phyloP scores from a whole-genome alignment of 148 eudicot genomes.

The Camellia granthamiana region DNA sequence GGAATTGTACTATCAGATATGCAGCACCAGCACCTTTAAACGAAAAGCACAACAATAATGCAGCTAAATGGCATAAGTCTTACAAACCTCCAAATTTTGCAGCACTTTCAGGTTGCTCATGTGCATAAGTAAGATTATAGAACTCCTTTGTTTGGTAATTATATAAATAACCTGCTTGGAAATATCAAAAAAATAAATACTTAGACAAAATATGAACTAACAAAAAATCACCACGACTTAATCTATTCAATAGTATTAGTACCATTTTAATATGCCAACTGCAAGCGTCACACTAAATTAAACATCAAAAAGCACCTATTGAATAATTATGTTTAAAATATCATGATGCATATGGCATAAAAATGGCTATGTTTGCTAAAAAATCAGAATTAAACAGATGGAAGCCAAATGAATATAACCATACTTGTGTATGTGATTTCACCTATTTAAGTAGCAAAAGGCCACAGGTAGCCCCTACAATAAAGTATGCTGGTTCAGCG shows the following conservation, averaged over 20 bases:
- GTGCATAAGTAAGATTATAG: slow-evolving; percentile 85
- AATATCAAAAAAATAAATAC: neutral
- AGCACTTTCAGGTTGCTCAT: slow-evolving; percentile 77
- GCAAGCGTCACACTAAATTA: neutral
- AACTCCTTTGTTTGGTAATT: slow-evolving; percentile 94
- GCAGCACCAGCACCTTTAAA: neutral
- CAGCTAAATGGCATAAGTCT: slow-evolving; percentile 16
- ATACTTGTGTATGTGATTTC: neutral
- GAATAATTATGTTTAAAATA: neutral
- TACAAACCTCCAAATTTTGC: slow-evolving; percentile 82
- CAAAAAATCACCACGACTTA: neutral
- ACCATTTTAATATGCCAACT: neutral
- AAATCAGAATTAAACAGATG: neutral
- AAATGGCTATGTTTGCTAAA: neutral
- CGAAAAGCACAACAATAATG: neutral
- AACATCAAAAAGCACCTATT: neutral
- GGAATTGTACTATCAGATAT: neutral
- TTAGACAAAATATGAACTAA: neutral
- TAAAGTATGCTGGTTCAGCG: neutral
- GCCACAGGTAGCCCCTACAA: neutral
- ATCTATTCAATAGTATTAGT: slow-evolving; percentile 1
- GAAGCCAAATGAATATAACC: no score
- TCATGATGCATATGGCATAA: neutral
- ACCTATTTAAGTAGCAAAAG: neutral
- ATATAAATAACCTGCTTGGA: slow-evolving; percentile 77